Evolutionary conservation across 176 grass and related monocot species (phyloP).

Genomic region (Aegilops umbellulata): DNA sequence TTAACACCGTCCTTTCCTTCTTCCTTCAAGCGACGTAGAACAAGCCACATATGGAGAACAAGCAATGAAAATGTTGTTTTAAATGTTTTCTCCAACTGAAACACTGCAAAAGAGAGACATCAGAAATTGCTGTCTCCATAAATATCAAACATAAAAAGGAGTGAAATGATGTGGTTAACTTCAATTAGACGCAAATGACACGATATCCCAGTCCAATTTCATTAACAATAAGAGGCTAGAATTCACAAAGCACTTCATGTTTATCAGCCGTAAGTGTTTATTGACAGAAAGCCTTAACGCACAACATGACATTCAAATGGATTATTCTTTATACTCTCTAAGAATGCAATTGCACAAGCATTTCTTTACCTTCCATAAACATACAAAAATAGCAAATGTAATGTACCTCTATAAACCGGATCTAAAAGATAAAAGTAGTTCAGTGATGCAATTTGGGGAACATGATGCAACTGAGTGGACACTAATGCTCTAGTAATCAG

Average conservation of each 20-base stretch:
- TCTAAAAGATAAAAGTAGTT: not conserved
- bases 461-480: not conserved
- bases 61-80: constrained; percentile 98
- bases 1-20: constrained; percentile 90
- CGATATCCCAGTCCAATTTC: not conserved
- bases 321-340: not conserved
- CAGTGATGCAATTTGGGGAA: constrained; percentile 7
- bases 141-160: constrained; percentile 24
- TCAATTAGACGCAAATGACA: not conserved
- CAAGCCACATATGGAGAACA: constrained; percentile 97
- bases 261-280: not conserved
- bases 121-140: not conserved
- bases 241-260: not conserved
- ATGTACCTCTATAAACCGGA: not conserved
- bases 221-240: not conserved
- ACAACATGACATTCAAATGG: not conserved
- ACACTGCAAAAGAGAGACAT: constrained; percentile 61
- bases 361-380: not conserved
- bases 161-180: constrained; percentile 7
- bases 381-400: not conserved
- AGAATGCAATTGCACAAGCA: not conserved
- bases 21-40: constrained; percentile 85
- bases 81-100: constrained; percentile 99
- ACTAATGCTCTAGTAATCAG: constrained; percentile 8
- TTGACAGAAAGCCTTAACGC: constrained; percentile 11